Evolutionary conservation across 148 eudicot genomes (phyloP), one percentile per base, ranked within the genome.

Genomic region (Rhododendron ovatum): DNA sequence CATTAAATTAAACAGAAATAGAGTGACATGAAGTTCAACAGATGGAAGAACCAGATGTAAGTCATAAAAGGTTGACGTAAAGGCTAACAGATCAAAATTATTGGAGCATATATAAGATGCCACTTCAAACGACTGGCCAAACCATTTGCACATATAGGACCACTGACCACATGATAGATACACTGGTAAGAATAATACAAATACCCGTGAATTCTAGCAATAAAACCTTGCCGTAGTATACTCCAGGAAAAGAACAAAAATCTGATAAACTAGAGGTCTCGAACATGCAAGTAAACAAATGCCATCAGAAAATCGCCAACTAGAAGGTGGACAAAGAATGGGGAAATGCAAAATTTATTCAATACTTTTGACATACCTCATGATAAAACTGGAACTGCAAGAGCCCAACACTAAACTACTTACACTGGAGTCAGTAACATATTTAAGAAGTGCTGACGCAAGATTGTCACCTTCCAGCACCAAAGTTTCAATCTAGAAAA

Each of bases 341-440:
- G 30, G 67, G 22, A 53, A 84, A 30, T 51, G 17, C 43, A 86
- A 15, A 53, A 75, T 48, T 26, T 53, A 69, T 55, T 39, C 59
- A 57, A 20, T 78, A 59, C 35, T 78, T 26, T 28, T 1, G 33
- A 84, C 85, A 71, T 92, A 93, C 98, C 98, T 92, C 82, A 86
- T 76, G 47, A 92, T 87, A 37, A 89, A 91, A 83, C 88, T 90
- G 33, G 92, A 63, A 55, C 22, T 55, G 61, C 61, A 55, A n/a
- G 98, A 96, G 28, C 98, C 98, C 88, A 96, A 79, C 20, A 96
- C 98, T 84, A 96, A 90, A 86, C 91, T 93, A 86, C 86, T 89
- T 26, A 91, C 84, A 80, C 87, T 81, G 1, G 94, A 90, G 79
- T 90, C 90, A 33, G 77, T 84, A 57, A 92, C 86, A 87, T 92